Conservation (phyloP, 1,284 basidiomycete species). For the Cutaneotrichosporon sp. region DNA sequence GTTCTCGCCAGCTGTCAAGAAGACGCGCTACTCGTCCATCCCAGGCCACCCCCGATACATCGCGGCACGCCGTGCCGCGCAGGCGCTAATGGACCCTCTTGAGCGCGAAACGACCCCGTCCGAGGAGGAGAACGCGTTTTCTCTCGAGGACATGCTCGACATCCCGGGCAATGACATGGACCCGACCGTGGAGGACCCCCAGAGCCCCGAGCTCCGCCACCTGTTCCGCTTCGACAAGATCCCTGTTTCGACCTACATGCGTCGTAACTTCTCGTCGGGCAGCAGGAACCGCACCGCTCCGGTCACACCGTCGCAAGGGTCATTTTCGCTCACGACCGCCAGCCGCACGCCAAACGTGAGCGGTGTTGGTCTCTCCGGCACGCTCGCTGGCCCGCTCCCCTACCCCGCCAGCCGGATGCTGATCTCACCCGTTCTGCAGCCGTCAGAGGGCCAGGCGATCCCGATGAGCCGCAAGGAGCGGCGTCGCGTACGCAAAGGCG, state of each 20-base stretch:
- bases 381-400: conserved; percentile 21
- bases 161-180: conserved; percentile 33
- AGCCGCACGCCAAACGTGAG: conserved; percentile 5
- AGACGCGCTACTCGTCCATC: conserved; percentile 47
- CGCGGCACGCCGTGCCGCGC: conserved; percentile 36
- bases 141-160: conserved; percentile 50
- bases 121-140: conserved; percentile 33
- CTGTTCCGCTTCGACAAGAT: conserved; percentile 49
- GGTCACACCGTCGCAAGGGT: conserved; percentile 10
- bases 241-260: conserved; percentile 14
- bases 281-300: conserved; percentile 21
- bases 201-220: conserved; percentile 31
- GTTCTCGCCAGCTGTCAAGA: conserved; percentile 37
- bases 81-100: conserved; percentile 30
- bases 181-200: conserved; percentile 14
- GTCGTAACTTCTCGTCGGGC: conserved; percentile 18
- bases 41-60: conserved; percentile 49
- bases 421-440: conserved; percentile 24
- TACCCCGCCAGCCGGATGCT: conserved; percentile 25
- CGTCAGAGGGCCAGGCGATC: conserved; percentile 13
- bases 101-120: conserved; percentile 38
- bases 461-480: conserved; percentile 26
- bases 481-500: conserved; percentile 16
- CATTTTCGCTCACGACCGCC: conserved; percentile 17
- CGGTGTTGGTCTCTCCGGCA: conserved; percentile 15